Percentiles rank a stretch among this genome's conserved stretches.
phyloP scores from a whole-genome alignment of 495 filamentous ascomycete species.

The Penicillium fimorum region DNA sequence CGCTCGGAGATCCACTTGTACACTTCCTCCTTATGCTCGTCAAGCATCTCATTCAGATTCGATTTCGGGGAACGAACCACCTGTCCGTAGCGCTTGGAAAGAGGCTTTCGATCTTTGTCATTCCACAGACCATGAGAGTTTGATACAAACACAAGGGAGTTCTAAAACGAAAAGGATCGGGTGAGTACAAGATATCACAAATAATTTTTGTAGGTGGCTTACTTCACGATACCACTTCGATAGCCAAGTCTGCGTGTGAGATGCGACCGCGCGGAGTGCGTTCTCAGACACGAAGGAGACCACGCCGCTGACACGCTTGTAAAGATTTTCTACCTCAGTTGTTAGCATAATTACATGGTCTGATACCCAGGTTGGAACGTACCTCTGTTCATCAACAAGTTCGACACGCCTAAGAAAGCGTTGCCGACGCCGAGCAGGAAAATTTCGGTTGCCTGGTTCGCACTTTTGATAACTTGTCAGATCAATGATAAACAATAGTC shows the following conservation, averaged over 20 bases:
- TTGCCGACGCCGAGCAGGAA: conserved; percentile 83
- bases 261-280: conserved; percentile 59
- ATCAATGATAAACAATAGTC: conserved; percentile 1
- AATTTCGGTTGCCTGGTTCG: conserved; percentile 65
- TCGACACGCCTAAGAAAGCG: conserved; percentile 65
- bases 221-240: conserved; percentile 69
- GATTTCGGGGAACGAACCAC: conserved; percentile 53
- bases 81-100: conserved; percentile 64
- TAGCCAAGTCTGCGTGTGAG: conserved; percentile 59
- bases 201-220: conserved; percentile 11
- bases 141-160: conserved; percentile 72
- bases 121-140: conserved; percentile 70
- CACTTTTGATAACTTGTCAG: conserved; percentile 33
- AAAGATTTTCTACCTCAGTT: conserved; percentile 41
- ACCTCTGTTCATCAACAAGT: conserved; percentile 69
- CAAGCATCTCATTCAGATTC: conserved; percentile 64
- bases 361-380: conserved; percentile 15
- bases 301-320: conserved; percentile 56
- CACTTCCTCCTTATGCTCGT: conserved; percentile 55
- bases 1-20: conserved; percentile 54
- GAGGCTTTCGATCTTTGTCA: conserved; percentile 54
- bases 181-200: neutral
- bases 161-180: conserved; percentile 26
- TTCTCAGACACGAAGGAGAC: conserved; percentile 52
- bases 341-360: neutral